Percentiles rank a stretch among this genome's conserved stretches.
Conservation (phyloP, 768 basidiomycete species). For the Suillus variegatus region DNA sequence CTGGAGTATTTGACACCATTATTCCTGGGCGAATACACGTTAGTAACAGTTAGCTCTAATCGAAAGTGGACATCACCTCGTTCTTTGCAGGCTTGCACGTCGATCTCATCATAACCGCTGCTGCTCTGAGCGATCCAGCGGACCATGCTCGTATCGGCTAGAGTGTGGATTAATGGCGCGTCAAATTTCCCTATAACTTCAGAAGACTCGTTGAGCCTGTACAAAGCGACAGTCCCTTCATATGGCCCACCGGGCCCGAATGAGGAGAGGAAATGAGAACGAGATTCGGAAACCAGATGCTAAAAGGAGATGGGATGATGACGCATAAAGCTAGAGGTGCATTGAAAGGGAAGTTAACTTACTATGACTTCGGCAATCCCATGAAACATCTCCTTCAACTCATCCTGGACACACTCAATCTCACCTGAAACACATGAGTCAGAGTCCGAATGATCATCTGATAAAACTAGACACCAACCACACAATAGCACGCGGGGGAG, state of each 20-base stretch:
- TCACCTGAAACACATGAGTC: constrained; percentile 40
- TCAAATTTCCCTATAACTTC: constrained; percentile 73
- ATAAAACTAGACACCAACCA: constrained; percentile 16
- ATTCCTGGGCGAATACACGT: constrained; percentile 48
- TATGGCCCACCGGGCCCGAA: constrained; percentile 70
- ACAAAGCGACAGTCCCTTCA: constrained; percentile 69
- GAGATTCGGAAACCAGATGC: constrained; percentile 54
- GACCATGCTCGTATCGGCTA: constrained; percentile 54
- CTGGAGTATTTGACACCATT: constrained; percentile 78
- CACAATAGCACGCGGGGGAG: constrained; percentile 23
- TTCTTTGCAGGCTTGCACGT: constrained; percentile 68
- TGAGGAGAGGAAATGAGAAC: constrained; percentile 63
- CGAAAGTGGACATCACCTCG: constrained; percentile 48
- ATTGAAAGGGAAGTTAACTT: constrained; percentile 31
- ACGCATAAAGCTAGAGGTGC: background rate
- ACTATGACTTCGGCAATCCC: constrained; percentile 73
- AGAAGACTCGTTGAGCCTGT: constrained; percentile 68
- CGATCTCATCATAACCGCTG: constrained; percentile 84
- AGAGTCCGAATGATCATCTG: background rate
- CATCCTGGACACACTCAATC: constrained; percentile 77
- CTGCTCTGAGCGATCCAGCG: constrained; percentile 88
- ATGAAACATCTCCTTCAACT: constrained; percentile 59
- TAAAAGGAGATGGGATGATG: constrained; percentile 19
- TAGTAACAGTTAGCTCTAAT: background rate
- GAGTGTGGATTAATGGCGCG: constrained; percentile 62